Conservation (phyloP, 1,284 basidiomycete genomes). For the Pyrrhoderma lamaoense region DNA sequence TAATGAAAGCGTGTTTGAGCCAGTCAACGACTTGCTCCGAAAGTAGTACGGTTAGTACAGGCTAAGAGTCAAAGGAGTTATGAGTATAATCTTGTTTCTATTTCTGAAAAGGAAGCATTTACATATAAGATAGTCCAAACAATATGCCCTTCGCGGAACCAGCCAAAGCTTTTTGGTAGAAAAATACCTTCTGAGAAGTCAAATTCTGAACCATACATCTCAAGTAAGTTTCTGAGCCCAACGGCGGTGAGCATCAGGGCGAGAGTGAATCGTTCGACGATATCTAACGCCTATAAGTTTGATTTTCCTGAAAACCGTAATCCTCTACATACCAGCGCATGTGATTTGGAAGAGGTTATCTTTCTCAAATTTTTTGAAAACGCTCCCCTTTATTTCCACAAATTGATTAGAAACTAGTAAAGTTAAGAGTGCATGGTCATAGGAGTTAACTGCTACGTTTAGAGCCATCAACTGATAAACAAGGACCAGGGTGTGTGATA, state of each 20-base stretch:
- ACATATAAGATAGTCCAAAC: slow-evolving; percentile 90
- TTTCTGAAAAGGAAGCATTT: slow-evolving; percentile 25
- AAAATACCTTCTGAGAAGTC: slow-evolving; percentile 63
- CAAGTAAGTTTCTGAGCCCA: slow-evolving; percentile 91
- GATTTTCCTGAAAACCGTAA: not conserved
- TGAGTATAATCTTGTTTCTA: not conserved
- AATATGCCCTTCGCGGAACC: slow-evolving; percentile 66
- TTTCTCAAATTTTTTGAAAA: slow-evolving; percentile 99
- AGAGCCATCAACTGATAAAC: slow-evolving; percentile 94
- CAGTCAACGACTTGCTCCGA: slow-evolving; percentile 97
- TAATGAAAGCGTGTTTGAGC: slow-evolving; percentile 99
- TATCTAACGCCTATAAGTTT: slow-evolving; percentile 49
- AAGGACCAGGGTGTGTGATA: slow-evolving; percentile 89
- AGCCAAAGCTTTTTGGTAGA: slow-evolving; percentile 81
- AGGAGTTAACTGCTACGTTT: slow-evolving; percentile 98
- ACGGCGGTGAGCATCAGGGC: slow-evolving; percentile 88
- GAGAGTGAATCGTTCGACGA: slow-evolving; percentile 96
- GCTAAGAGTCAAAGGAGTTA: slow-evolving; percentile 39
- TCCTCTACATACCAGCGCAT: slow-evolving; percentile 65
- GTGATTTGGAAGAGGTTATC: slow-evolving; percentile 99
- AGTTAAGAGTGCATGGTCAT: slow-evolving; percentile 93
- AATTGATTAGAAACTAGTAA: slow-evolving; percentile 97
- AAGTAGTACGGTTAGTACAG: slow-evolving; percentile 83
- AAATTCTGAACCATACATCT: slow-evolving; percentile 86
- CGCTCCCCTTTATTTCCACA: slow-evolving; percentile 98